These are phyloP conservation scores for Gossypium herbaceum DNA, from an alignment of 345 rosid genomes.

Conservation along the genomic window DNA sequence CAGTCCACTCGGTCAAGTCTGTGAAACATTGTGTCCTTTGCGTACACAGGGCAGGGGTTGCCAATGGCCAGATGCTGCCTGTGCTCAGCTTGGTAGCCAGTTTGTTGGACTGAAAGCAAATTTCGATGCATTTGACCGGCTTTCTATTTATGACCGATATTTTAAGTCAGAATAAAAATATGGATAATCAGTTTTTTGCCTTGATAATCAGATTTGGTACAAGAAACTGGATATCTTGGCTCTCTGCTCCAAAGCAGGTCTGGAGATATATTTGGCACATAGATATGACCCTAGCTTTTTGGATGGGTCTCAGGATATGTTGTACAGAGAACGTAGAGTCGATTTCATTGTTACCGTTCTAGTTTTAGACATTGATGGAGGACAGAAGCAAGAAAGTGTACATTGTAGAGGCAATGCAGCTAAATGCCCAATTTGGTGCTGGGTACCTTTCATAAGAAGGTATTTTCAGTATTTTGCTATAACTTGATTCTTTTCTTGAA, in stretches of 20 bases:
- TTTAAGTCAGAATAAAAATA: conserved; percentile 51
- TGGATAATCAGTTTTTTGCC: background rate
- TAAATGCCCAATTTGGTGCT: background rate
- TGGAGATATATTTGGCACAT: conserved; percentile 6
- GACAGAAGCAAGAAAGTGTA: background rate
- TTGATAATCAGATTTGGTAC: background rate
- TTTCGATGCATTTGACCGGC: conserved; percentile 80
- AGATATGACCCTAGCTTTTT: conserved; percentile 24
- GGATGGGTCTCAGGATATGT: conserved; percentile 15
- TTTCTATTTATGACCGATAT: conserved; percentile 70
- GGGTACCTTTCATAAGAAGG: background rate
- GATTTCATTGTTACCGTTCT: background rate
- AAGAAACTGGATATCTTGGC: background rate
- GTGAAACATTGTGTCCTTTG: conserved; percentile 68
- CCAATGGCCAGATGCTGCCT: conserved; percentile 86
- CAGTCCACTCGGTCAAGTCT: conserved; percentile 35
- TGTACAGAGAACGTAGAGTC: conserved; percentile 33
- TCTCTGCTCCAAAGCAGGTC: background rate
- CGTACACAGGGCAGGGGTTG: conserved; percentile 71
- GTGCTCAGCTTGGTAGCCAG: conserved; percentile 80
- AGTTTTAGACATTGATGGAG: background rate
- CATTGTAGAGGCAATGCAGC: conserved; percentile 2
- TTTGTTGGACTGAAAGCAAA: conserved; percentile 78
- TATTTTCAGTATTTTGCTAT: background rate
- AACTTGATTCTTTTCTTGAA: conserved; percentile 12